These are phyloP conservation scores for Microdochium trichocladiopsis DNA, from an alignment of 2,329 filamentous ascomycete genomes.

Conservation along the genomic window DNA sequence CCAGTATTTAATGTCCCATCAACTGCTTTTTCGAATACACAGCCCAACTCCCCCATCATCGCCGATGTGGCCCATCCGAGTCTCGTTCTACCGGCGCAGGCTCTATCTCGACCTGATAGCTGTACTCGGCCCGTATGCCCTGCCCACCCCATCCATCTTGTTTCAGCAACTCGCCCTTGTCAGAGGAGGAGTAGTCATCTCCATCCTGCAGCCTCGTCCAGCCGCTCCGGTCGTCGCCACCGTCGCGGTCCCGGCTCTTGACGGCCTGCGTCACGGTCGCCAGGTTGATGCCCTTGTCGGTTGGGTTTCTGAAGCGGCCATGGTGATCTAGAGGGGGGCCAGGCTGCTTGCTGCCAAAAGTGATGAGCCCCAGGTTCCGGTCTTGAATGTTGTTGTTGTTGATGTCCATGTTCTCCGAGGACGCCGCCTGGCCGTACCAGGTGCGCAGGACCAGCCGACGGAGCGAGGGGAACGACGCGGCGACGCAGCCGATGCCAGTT, in stretches of 20 bases:
- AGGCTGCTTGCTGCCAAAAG: slow-evolving; percentile 2
- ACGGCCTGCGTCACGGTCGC: slow-evolving; percentile 1
- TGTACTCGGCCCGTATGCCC: slow-evolving; percentile 7
- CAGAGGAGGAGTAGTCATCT: slow-evolving; percentile 3
- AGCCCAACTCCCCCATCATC: neutral
- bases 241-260: neutral
- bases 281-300: slow-evolving; percentile 4
- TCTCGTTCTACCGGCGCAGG: neutral
- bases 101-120: slow-evolving; percentile 5
- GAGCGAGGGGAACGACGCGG: slow-evolving; percentile 7
- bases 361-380: slow-evolving; percentile 2
- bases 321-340: neutral
- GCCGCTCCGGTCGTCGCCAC: neutral
- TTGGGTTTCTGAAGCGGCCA: slow-evolving; percentile 4
- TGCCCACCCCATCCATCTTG: neutral
- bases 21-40: neutral
- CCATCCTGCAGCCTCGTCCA: slow-evolving; percentile 2
- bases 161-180: neutral
- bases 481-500: slow-evolving; percentile 9
- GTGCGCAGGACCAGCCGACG: slow-evolving; percentile 5
- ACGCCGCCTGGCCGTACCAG: slow-evolving; percentile 2
- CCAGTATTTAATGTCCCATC: too few relatives aligned
- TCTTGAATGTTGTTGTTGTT: neutral
- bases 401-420: neutral
- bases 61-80: neutral